Evolutionary conservation across 768 basidiomycete species (phyloP), one percentile per base, ranked within the genome.

Genomic region (Agrocybe pediades): DNA sequence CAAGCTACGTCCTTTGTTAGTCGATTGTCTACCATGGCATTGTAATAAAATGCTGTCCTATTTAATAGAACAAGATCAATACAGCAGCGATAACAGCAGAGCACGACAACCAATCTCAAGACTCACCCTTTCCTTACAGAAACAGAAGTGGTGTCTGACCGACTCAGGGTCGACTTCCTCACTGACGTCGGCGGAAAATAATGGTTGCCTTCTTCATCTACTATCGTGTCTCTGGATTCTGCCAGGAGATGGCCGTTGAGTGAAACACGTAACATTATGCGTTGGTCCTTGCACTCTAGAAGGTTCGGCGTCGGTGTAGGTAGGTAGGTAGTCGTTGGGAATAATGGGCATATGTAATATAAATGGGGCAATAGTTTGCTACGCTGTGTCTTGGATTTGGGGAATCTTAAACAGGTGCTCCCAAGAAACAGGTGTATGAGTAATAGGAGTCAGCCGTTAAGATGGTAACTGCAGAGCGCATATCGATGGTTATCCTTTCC

Each of bases 51-150:
- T 6, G 90, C 90, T 0, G 71, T 74, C 36, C 86, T 87, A 63
- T 46, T 57, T 33, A 46, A 46, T 19, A 6, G 7, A 6, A 11
- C 40, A 9, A 46, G 20, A 25, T 23, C 53, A 36, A 25, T 8
- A 29, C 3, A n/a, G 26, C 11, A 8, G 17, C 23, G 9, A 29
- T 36, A 16, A 9, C 13, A 9, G 6, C 24, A 27, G 27, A 7
- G 19, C 26, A n/a, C n/a, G n/a, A n/a, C n/a, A n/a, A n/a, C n/a
- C n/a, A 46, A 25, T 36, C 17, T 42, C 9, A 24, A 9, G 7
- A 39, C 76, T 46, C 60, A 86, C 87, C 87, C 88, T 68, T 92
- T 92, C 88, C 89, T 90, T 6, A 77, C 71, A 61, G 89, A 91
- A 15, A 53, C 58, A 36, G 53, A 68, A 72, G 68, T 72, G 0